Conservation (phyloP, 148 eudicot genomes). For the Diospyros lotus region DNA sequence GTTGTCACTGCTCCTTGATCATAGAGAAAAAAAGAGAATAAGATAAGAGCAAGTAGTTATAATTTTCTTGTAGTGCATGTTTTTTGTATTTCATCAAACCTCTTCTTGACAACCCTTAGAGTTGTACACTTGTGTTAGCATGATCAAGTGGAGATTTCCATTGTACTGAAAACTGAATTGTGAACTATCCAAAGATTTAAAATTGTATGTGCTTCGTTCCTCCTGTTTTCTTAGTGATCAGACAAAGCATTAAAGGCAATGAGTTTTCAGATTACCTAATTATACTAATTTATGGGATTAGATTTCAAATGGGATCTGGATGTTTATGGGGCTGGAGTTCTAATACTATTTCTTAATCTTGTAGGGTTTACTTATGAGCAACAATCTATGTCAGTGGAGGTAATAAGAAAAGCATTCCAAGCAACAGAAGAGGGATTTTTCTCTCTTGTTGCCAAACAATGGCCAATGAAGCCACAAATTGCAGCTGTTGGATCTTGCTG, state of each 20-base stretch:
- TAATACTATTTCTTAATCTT: background rate
- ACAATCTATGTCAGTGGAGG: constrained; percentile 66
- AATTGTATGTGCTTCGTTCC: background rate
- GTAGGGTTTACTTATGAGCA: constrained; percentile 72
- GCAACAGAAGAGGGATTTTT: constrained; percentile 82
- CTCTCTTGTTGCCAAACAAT: constrained; percentile 65
- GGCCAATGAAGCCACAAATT: constrained; percentile 67
- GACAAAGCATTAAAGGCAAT: background rate
- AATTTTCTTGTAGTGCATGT: background rate
- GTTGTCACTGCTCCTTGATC: background rate
- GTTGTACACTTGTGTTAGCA: background rate
- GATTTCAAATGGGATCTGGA: background rate
- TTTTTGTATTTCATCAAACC: background rate
- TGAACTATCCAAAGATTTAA: background rate
- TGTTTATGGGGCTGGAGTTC: background rate
- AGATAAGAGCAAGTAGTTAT: background rate
- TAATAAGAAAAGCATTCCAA: constrained; percentile 68
- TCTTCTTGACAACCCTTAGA: background rate
- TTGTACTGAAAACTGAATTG: background rate
- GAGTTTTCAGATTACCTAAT: background rate
- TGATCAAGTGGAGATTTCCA: background rate
- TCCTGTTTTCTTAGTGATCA: background rate
- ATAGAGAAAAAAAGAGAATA: constrained; percentile 1
- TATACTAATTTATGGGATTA: constrained; percentile 6
- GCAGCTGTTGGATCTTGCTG: constrained; percentile 90